Base-by-base conservation (phyloP, 176 grass and related monocot species). In the Rhipidocladum racemiflorum region DNA sequence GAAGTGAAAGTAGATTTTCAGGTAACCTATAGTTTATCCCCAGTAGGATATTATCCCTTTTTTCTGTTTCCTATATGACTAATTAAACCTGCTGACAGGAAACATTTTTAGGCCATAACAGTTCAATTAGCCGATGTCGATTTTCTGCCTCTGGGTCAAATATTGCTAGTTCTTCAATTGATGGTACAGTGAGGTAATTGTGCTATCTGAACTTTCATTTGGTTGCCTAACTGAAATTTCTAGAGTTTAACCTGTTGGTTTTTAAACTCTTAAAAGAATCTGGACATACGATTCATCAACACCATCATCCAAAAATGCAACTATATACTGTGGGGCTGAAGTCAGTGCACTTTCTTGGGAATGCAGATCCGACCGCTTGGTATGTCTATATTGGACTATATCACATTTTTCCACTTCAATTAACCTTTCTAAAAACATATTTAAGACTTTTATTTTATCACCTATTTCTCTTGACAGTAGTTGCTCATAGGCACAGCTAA, bases 61-160 rank as follows among this genome's bases (percentile, higher is more conserved):
- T 76, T 56, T 0, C 15, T 56, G 64, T 83, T 62, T 34, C 32
- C 61, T 81, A 46, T 71, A 65, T 81, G 54, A 86, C 89, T 68
- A 75, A 90, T 90, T 82, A 66, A 81, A 64, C 73, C 42, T 89
- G 70, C 68, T 89, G 83, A 65, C 88, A 97, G 95, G 95, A 97
- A 93, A 97, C 92, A 62, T 97, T 97, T 90, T 93, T 97, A 83
- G 95, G 95, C 60, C 95, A 97, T 92, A 97, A 91, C 67, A 97
- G 90, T 87, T 86, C 90, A 25, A 97, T 97, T 81, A 94, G 90
- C 55, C 77, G 79, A 48, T 94, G 95, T 63, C 81, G 95, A 30
- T 94, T 97, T 92, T 97, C 95, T 89, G 88, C 95, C 71, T 97
- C 95, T 62, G 95, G 95, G 53, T 83, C 78, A 66, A 97, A 97